Evolutionary conservation across 2,329 filamentous ascomycete species (phyloP), one percentile per base, ranked within the genome.

Genomic region (Neonectria hederae): DNA sequence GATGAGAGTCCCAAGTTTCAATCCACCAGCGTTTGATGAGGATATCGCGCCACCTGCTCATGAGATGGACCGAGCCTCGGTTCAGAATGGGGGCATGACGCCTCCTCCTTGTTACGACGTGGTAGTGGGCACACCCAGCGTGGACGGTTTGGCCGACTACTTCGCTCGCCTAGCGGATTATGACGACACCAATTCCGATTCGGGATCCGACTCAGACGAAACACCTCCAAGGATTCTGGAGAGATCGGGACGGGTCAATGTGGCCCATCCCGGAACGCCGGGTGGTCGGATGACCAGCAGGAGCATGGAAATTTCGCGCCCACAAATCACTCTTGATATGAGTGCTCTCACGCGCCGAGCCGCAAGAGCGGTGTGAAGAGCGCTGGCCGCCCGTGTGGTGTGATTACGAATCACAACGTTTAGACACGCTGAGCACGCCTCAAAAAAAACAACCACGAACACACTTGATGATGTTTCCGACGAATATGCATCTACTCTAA

Each of bases 31-130:
- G 0, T 97, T 97, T 74, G 90, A 96, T 66, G 93, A 93, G 5
- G 91, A 97, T 57, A 75, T 81, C 0, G 74, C 76, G 19, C 79
- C 80, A 7, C 76, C 79, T 3, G 76, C 72, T 43, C 72, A 74
- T 1, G 74, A 75, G 48, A 62, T 74, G 19, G 63, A 65, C n/a
- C 32, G 43, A 9, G 61, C 65, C 13, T 65, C n/a, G 21, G 60
- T 63, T 17, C 56, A 72, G 1, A 72, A 70, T 28, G 75, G 75
- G 1, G 77, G 92, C 17, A 83, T 92, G 68, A 97, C 93, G 0
- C 94, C 94, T 1, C 94, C 94, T 8, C 94, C 94, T 1, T 89
- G 91, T 62, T 97, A 97, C 76, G 92, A 95, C 63, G 84, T 86
- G 4, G 92, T 97, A 40, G 88, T 96, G 1, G 92, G 90, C 17